These are phyloP conservation scores for Xylaria longipes DNA, from an alignment of 495 filamentous ascomycete genomes.

Conservation along the genomic window DNA sequence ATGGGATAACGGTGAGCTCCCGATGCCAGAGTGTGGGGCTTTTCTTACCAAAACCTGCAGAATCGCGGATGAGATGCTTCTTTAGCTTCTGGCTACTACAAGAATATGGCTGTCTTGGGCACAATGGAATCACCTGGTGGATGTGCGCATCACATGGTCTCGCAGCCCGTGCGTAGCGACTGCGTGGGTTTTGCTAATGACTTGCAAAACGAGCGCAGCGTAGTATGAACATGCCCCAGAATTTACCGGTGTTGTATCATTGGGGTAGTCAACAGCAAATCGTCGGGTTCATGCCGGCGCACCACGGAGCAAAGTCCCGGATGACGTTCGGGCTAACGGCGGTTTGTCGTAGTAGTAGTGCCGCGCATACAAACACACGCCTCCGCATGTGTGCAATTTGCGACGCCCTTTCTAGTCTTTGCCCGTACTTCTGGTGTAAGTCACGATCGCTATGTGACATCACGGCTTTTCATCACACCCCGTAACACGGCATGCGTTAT, in stretches of 20 bases:
- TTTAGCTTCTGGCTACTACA: constrained; percentile 61
- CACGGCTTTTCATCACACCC: constrained; percentile 62
- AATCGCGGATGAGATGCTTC: constrained; percentile 61
- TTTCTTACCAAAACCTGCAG: constrained; percentile 52
- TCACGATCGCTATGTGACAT: constrained; percentile 58
- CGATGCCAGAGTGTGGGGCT: constrained; percentile 61
- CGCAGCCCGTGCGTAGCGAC: constrained; percentile 41
- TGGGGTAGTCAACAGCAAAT: constrained; percentile 60
- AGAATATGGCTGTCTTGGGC: constrained; percentile 58
- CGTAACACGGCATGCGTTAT: constrained; percentile 51
- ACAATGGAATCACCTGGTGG: constrained; percentile 59
- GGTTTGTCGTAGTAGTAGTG: constrained; percentile 65
- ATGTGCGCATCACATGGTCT: constrained; percentile 66
- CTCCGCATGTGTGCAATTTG: constrained; percentile 51
- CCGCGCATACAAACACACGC: constrained; percentile 59
- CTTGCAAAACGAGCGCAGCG: constrained; percentile 64
- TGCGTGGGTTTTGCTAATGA: constrained; percentile 66
- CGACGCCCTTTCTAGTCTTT: constrained; percentile 65
- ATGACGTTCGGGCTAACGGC: constrained; percentile 67
- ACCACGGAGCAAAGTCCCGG: constrained; percentile 52
- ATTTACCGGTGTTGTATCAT: constrained; percentile 62
- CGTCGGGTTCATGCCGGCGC: constrained; percentile 52
- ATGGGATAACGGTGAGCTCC: constrained; percentile 59
- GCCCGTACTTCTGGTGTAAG: constrained; percentile 56
- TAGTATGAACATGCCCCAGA: constrained; percentile 66